phyloP scores from a whole-genome alignment of 768 basidiomycete species.

The Sarcomyxa edulis region DNA sequence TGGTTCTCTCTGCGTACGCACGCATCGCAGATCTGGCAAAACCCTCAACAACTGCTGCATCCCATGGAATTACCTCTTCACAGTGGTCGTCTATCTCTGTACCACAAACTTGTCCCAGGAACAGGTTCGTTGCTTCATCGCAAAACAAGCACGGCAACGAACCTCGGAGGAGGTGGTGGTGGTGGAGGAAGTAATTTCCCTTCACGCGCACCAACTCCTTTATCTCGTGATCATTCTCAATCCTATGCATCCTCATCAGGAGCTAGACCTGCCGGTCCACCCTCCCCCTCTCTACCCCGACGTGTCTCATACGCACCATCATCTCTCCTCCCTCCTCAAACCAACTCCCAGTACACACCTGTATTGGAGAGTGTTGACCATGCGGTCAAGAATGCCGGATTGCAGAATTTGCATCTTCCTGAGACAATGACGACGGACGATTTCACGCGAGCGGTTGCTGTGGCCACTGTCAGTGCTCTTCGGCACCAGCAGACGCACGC shows the following conservation, averaged over 20 bases:
- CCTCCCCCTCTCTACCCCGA: constrained; percentile 39
- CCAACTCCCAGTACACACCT: constrained; percentile 44
- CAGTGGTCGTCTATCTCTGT: constrained; percentile 52
- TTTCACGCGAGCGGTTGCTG: constrained; percentile 90
- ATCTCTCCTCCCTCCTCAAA: constrained; percentile 14
- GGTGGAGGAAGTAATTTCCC: constrained; percentile 21
- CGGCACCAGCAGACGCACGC: constrained; percentile 67
- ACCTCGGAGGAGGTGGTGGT: too few species aligned
- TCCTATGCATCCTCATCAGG: constrained; percentile 4
- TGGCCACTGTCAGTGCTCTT: constrained; percentile 88
- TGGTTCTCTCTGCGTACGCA: constrained; percentile 99
- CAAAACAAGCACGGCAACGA: constrained; percentile 40
- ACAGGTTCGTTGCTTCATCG: constrained; percentile 27
- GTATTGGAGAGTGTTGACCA: constrained; percentile 76
- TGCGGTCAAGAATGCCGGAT: constrained; percentile 58
- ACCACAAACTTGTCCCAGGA: constrained; percentile 50
- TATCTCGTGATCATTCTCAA: constrained; percentile 24
- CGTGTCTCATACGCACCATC: constrained; percentile 54
- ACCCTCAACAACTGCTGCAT: constrained; percentile 81
- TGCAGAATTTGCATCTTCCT: constrained; percentile 52
- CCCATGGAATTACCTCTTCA: constrained; percentile 50
- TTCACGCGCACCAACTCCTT: constrained; percentile 34
- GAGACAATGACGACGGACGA: constrained; percentile 76
- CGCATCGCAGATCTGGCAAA: constrained; percentile 98
- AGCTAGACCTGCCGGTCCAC: too few species aligned